A percentile compares a stretch with the other conserved stretches of the same genome.
Conservation (phyloP, 768 basidiomycete species). For the Leccinum uliginosum region DNA sequence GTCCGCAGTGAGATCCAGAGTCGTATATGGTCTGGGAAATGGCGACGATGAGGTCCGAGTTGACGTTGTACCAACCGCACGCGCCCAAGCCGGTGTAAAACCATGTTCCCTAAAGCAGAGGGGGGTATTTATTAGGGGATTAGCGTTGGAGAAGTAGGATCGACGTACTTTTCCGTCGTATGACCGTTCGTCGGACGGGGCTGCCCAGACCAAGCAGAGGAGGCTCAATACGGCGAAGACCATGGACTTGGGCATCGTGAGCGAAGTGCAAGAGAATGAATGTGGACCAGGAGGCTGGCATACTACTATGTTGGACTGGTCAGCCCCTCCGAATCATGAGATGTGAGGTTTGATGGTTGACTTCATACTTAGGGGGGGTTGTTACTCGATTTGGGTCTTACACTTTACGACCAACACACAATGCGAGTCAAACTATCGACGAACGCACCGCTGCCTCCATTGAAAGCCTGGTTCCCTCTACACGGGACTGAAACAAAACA, state of each 20-base stretch:
- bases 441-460: constrained; percentile 40
- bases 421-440: constrained; percentile 53
- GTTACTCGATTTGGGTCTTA: neutral
- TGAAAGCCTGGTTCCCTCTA: constrained; percentile 51
- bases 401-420: no score
- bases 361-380: neutral
- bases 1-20: neutral
- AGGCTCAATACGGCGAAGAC: neutral
- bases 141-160: neutral
- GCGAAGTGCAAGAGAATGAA: neutral
- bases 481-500: neutral
- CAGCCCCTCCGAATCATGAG: no score
- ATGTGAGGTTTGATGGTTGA: no score
- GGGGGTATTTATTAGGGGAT: neutral
- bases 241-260: neutral
- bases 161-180: neutral
- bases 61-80: neutral
- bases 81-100: neutral
- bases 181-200: neutral
- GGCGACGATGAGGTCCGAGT: neutral
- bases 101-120: neutral
- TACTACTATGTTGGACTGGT: neutral
- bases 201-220: neutral
- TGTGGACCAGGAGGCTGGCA: neutral
- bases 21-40: neutral